These are phyloP conservation scores for Dothistroma septosporum DNA, from an alignment of 2,329 filamentous ascomycete species.

Conservation along the genomic window DNA sequence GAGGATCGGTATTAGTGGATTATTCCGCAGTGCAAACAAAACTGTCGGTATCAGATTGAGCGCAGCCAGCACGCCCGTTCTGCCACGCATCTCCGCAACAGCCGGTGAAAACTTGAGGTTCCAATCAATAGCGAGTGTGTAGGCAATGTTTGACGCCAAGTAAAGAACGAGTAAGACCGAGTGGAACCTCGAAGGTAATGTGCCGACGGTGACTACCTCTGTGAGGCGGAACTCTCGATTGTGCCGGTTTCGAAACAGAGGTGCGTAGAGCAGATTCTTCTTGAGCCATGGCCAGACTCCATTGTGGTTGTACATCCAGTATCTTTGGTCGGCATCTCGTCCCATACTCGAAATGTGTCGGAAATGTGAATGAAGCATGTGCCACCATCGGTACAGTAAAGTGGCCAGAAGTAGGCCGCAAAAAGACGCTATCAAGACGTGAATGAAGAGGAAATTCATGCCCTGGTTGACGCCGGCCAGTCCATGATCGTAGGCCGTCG, in stretches of 20 bases:
- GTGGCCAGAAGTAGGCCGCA: conserved; percentile 36
- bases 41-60: conserved; percentile 91
- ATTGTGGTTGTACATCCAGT: conserved; percentile 46
- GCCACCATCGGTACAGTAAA: conserved; percentile 40
- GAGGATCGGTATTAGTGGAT: conserved; percentile 76
- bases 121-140: conserved; percentile 67
- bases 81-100: conserved; percentile 76
- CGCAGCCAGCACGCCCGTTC: conserved; percentile 76
- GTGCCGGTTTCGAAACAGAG: conserved; percentile 69
- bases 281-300: conserved; percentile 55
- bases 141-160: conserved; percentile 68
- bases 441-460: conserved; percentile 46
- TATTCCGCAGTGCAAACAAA: conserved; percentile 86
- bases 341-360: conserved; percentile 46
- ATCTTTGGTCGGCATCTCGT: conserved; percentile 40
- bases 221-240: conserved; percentile 70
- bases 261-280: conserved; percentile 65
- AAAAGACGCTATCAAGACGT: conserved; percentile 40
- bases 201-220: conserved; percentile 66
- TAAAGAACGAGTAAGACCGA: conserved; percentile 65
- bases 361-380: conserved; percentile 43
- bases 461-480: conserved; percentile 47
- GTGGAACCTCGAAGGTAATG: conserved; percentile 75
- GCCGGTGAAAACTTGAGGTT: conserved; percentile 45
- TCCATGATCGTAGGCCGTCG: conserved; percentile 37